These are phyloP conservation scores for Blastobotrys capitulatus DNA, from an alignment of 1,139 yeast species.

Conservation along the genomic window DNA sequence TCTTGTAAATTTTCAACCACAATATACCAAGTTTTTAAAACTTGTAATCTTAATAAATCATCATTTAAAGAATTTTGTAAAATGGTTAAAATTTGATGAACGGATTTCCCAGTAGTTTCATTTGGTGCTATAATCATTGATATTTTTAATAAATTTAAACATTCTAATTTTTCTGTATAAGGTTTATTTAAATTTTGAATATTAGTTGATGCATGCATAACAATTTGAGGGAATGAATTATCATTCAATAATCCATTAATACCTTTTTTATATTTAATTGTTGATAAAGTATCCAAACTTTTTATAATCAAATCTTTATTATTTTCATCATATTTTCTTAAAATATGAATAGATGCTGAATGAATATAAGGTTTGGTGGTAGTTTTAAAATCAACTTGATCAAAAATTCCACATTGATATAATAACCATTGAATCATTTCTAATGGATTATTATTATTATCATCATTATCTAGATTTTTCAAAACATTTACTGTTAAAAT, in stretches of 20 bases:
- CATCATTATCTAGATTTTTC: not conserved
- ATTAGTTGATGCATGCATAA: constrained; percentile 72
- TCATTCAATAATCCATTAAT: constrained; percentile 16
- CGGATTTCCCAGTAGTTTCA: constrained; percentile 58
- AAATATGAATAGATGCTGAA: constrained; percentile 30
- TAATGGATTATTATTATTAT: constrained; percentile 19
- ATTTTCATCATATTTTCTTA: constrained; percentile 25
- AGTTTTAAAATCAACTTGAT: constrained; percentile 7
- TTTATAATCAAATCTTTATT: constrained; percentile 16
- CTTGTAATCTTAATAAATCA: constrained; percentile 52
- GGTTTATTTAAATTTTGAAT: constrained; percentile 69
- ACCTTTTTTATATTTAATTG: constrained; percentile 12
- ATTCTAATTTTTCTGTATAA: constrained; percentile 62
- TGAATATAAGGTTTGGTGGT: constrained; percentile 38
- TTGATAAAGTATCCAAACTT: constrained; percentile 19
- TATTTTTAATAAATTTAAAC: constrained; percentile 68
- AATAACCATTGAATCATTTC: constrained; percentile 41
- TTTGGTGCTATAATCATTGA: constrained; percentile 57
- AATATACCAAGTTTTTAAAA: constrained; percentile 63
- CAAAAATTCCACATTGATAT: constrained; percentile 26
- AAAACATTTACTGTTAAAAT: constrained; percentile 30
- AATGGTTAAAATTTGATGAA: constrained; percentile 86
- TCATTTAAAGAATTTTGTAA: constrained; percentile 74
- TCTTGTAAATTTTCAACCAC: constrained; percentile 40
- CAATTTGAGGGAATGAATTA: constrained; percentile 57